phyloP scores from a whole-genome alignment of 75 land plant genomes.

The Cunninghamia lanceolata region DNA sequence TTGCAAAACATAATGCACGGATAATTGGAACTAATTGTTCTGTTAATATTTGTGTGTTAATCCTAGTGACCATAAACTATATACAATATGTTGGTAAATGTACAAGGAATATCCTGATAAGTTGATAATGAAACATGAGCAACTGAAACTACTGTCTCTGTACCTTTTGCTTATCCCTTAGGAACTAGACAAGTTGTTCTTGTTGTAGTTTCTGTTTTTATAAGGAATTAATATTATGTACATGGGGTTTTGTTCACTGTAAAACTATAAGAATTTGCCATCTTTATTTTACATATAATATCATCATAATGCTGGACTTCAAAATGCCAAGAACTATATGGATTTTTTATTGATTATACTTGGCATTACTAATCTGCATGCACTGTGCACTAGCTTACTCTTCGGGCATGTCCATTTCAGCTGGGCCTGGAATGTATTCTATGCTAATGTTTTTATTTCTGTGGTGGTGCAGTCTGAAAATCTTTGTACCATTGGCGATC shows the following conservation, averaged over 20 bases:
- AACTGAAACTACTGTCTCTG: not conserved
- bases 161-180: not conserved
- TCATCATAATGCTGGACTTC: not conserved
- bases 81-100: not conserved
- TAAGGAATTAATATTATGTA: not conserved
- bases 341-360: not conserved
- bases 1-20: not conserved
- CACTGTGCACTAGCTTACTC: not conserved
- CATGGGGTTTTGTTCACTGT: not conserved
- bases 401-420: not conserved
- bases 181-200: not conserved
- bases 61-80: not conserved
- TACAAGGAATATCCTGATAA: not conserved
- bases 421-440: not conserved
- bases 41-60: not conserved
- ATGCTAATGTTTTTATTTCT: not conserved
- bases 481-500: constrained; percentile 77
- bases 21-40: not conserved
- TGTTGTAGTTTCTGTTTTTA: not conserved
- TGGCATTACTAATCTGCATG: not conserved
- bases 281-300: not conserved
- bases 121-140: not conserved
- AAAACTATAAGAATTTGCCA: not conserved
- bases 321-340: not conserved
- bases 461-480: constrained; percentile 65